Conservation (phyloP, 805 yeast species). For the Monosporozyma aquatica region DNA sequence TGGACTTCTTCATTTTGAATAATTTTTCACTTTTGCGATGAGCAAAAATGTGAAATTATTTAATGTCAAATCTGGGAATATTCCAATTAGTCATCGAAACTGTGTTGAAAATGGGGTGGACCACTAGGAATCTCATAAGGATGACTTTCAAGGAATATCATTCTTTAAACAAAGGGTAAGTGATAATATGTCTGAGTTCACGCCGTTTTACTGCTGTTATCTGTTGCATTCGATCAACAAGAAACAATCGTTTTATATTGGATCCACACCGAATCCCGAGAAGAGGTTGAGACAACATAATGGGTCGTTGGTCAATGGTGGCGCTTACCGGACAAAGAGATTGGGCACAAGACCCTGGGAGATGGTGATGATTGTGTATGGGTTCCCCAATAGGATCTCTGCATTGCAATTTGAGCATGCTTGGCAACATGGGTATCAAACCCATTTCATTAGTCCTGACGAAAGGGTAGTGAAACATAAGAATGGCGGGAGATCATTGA, state of each 20-base stretch:
- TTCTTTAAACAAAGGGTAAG: too few species aligned
- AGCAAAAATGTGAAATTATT: too few species aligned
- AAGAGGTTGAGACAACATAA: slow-evolving; percentile 70
- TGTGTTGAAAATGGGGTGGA: background rate
- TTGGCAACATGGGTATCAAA: slow-evolving; percentile 63
- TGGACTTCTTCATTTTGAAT: too few species aligned
- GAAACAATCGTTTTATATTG: slow-evolving; percentile 58
- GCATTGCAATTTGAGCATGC: slow-evolving; percentile 83
- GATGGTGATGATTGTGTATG: slow-evolving; percentile 52
- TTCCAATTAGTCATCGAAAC: background rate
- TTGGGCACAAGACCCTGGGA: slow-evolving; percentile 65
- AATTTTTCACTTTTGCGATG: too few species aligned
- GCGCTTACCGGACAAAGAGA: slow-evolving; percentile 59
- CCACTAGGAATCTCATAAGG: too few species aligned
- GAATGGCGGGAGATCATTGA: slow-evolving; percentile 35
- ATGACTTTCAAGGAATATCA: too few species aligned
- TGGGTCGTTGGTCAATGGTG: slow-evolving; percentile 53
- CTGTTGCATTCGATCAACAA: slow-evolving; percentile 51
- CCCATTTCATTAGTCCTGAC: slow-evolving; percentile 43
- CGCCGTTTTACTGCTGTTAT: slow-evolving; percentile 58
- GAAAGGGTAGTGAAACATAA: slow-evolving; percentile 33
- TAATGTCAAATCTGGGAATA: background rate
- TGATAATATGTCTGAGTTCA: background rate
- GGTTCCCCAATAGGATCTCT: slow-evolving; percentile 58
- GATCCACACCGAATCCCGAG: slow-evolving; percentile 73